phyloP scores from a whole-genome alignment of 179 eudicot species.

The Actinidia arguta region DNA sequence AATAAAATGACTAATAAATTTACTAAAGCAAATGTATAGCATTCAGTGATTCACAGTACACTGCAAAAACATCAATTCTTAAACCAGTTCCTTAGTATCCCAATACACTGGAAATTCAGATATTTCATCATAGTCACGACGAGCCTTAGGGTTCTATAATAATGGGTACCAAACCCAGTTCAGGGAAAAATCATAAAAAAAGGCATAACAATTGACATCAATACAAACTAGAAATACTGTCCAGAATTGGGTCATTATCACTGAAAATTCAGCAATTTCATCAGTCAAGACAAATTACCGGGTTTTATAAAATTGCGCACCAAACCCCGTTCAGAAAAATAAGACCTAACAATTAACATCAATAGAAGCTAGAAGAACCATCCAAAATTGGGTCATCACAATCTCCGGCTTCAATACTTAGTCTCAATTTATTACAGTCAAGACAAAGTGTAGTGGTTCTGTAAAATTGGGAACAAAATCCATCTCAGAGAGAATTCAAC shows the following conservation, averaged over 20 bases:
- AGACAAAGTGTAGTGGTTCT: too few species aligned
- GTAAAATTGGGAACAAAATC: not conserved
- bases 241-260: not conserved
- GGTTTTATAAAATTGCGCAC: not conserved
- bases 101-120: not conserved
- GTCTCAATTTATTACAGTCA: too few species aligned
- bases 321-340: slow-evolving; percentile 10
- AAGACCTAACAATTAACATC: not conserved
- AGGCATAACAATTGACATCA: not conserved
- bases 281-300: not conserved
- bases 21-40: too few species aligned
- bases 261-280: not conserved
- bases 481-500: not conserved
- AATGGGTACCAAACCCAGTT: not conserved
- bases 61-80: not conserved
- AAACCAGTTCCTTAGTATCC: not conserved
- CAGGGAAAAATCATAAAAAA: not conserved
- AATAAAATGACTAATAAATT: too few species aligned
- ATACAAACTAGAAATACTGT: not conserved
- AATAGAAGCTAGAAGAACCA: not conserved
- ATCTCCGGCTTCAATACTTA: not conserved
- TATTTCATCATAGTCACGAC: not conserved
- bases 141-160: not conserved
- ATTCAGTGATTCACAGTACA: too few species aligned
- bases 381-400: not conserved